Base-by-base conservation (phyloP, 2,329 filamentous ascomycete species). In the Mycosphaerella arachidis region DNA sequence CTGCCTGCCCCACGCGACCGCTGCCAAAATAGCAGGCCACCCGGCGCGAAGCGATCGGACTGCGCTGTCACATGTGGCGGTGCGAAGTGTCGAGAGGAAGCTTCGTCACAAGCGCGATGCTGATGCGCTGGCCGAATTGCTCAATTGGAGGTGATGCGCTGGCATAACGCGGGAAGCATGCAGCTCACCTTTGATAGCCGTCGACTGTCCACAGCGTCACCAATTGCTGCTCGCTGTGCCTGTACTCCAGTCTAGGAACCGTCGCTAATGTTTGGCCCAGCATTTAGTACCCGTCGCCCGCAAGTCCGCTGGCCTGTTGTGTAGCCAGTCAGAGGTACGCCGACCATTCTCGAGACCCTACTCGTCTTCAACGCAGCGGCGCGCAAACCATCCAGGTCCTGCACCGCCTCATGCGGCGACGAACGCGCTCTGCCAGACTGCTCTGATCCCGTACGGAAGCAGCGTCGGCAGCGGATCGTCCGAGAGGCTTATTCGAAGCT, bases 261-360 rank as follows among this genome's bases (percentile, higher is more conserved):
- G 63, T 67, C 56, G 67, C 68, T 70, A 67, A 70, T 62, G 60
- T 66, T 58, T 66, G 63, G 59, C 57, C 63, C 64, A 60, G 30
- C 45, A 60, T 60, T 60, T 66, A 66, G 62, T 60, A 60, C 60
- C 63, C 62, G 62, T 64, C 61, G 56, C 52, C 62, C 55, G 55
- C 57, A 55, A 48, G 55, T 61, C 53, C 60, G 58, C 57, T 54
- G 55, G 35, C 53, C 56, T 61, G 61, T 37, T 57, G 60, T 63
- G 60, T 58, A 63, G 64, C 60, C 63, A 63, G 57, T 63, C 48
- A 60, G 50, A 63, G 61, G 50, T 62, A 63, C 62, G 64, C 57
- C 58, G 55, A 59, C 54, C 55, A 48, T 58, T 56, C 62, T 46
- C 46, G 52, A 16, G n/a, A 55, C 31, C 57, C 54, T 53, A 58